phyloP scores from a whole-genome alignment of 164 flowering plant species.

The Aristolochia fimbriata region DNA sequence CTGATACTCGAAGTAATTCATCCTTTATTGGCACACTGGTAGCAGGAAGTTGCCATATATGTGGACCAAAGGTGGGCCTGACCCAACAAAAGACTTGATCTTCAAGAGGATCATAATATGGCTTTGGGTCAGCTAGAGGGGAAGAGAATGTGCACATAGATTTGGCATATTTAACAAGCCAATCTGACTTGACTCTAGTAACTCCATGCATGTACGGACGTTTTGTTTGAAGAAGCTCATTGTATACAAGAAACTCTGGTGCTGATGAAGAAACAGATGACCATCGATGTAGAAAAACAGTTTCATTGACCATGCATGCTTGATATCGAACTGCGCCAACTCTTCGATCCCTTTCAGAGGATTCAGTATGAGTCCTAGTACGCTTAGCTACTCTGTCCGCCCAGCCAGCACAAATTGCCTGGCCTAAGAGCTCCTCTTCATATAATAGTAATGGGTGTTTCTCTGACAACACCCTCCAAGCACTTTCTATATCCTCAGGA shows the following conservation, averaged over 20 bases:
- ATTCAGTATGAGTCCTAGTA: conserved; percentile 22
- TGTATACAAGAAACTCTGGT: conserved; percentile 81
- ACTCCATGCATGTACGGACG: conserved; percentile 92
- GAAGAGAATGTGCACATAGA: conserved; percentile 62
- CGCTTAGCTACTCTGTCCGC: conserved; percentile 86
- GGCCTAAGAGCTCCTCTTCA: conserved; percentile 73
- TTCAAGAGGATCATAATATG: conserved; percentile 46
- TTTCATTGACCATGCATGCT: conserved; percentile 64
- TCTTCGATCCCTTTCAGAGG: conserved; percentile 35
- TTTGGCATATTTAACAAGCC: conserved; percentile 66
- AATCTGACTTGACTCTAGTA: conserved; percentile 65
- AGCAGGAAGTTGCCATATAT: conserved; percentile 68
- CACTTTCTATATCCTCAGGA: conserved; percentile 50
- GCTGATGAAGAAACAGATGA: conserved; percentile 59
- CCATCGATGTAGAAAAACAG: conserved; percentile 65
- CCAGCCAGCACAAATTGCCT: conserved; percentile 98
- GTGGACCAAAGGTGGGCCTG: conserved; percentile 60
- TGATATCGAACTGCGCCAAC: conserved; percentile 51
- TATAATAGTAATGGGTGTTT: conserved; percentile 39
- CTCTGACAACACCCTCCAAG: conserved; percentile 50
- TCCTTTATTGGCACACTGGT: conserved; percentile 39
- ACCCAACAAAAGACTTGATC: conserved; percentile 60
- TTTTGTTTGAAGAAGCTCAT: conserved; percentile 54
- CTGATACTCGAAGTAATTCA: conserved; percentile 32
- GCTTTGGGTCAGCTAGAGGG: conserved; percentile 61